A percentile compares a stretch with the other conserved stretches of the same genome.
Conservation (phyloP, 306 rosid species). For the Ormosia emarginata region DNA sequence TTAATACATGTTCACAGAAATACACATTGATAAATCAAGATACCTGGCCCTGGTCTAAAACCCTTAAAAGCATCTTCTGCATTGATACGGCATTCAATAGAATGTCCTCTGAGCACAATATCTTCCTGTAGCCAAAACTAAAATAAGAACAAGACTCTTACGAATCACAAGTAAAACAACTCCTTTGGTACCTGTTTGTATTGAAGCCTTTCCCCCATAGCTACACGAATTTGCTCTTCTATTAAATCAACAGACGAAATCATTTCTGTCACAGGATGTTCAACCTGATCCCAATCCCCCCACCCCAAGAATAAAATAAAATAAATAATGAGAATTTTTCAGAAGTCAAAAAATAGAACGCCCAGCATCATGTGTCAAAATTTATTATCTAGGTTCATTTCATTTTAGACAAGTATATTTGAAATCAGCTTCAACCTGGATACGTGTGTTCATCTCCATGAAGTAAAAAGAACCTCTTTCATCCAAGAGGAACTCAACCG, state of each 20-base stretch:
- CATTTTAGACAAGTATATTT: slow-evolving; percentile 9
- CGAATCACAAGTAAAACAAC: slow-evolving; percentile 14
- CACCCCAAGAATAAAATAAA: neutral
- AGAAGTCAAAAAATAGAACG: neutral
- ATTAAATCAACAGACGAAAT: slow-evolving; percentile 92
- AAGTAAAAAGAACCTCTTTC: slow-evolving; percentile 99
- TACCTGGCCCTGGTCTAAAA: slow-evolving; percentile 98
- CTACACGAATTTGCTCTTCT: slow-evolving; percentile 95
- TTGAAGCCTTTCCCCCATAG: slow-evolving; percentile 85
- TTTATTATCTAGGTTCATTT: neutral
- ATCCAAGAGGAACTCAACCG: slow-evolving; percentile 93
- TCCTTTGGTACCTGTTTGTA: slow-evolving; percentile 63
- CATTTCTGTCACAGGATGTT: slow-evolving; percentile 99
- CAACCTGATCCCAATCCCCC: slow-evolving; percentile 57
- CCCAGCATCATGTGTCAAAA: neutral
- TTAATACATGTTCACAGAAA: slow-evolving; percentile 2
- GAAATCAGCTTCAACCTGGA: slow-evolving; percentile 62
- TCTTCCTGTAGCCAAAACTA: slow-evolving; percentile 63
- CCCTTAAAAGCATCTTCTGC: slow-evolving; percentile 98
- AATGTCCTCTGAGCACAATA: slow-evolving; percentile 91
- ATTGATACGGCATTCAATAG: slow-evolving; percentile 96
- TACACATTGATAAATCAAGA: slow-evolving; percentile 3
- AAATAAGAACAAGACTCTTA: slow-evolving; percentile 24
- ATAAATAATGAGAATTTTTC: neutral
- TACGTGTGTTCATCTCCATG: slow-evolving; percentile 99